phyloP scores from a whole-genome alignment of 2,329 filamentous ascomycete species.

The Thyridium curvatum region DNA sequence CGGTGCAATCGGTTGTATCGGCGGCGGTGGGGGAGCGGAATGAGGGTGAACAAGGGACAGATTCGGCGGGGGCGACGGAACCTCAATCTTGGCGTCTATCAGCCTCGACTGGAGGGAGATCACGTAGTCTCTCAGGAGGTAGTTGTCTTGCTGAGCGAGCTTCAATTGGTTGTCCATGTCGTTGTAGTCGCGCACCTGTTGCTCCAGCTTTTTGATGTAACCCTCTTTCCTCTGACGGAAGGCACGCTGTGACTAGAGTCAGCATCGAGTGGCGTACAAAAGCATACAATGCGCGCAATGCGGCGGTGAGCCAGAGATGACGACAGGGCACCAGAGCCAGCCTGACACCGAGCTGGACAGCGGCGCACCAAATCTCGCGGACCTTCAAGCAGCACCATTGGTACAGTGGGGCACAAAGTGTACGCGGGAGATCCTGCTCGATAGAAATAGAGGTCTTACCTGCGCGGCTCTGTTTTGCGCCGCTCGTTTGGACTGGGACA shows the following conservation, averaged over 20 bases:
- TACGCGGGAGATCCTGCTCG: too few relatives aligned
- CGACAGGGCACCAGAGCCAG: too few relatives aligned
- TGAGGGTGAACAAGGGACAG: constrained; percentile 59
- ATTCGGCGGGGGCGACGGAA: constrained; percentile 76
- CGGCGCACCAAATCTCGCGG: too few relatives aligned
- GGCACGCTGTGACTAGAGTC: too few relatives aligned
- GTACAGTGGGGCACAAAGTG: too few relatives aligned
- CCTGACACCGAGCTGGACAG: too few relatives aligned
- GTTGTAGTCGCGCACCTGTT: constrained; percentile 78
- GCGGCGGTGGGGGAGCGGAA: constrained; percentile 18
- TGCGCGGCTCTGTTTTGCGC: constrained; percentile 96
- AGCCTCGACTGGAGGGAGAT: constrained; percentile 83
- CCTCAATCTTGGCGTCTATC: constrained; percentile 75
- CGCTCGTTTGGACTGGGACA: constrained; percentile 92
- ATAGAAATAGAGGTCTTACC: too few relatives aligned
- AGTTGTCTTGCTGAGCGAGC: constrained; percentile 80
- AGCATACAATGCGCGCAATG: too few relatives aligned
- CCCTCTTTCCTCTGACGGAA: constrained; percentile 97
- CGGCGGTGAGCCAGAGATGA: too few relatives aligned
- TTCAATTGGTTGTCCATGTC: constrained; percentile 74
- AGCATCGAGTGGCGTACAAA: too few relatives aligned
- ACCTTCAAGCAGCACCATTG: too few relatives aligned
- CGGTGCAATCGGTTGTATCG: constrained; percentile 12
- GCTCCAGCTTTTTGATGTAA: constrained; percentile 96
- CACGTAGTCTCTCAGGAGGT: constrained; percentile 85